Conservation (phyloP, 768 basidiomycete genomes). For the Pleurotus giganteus region DNA sequence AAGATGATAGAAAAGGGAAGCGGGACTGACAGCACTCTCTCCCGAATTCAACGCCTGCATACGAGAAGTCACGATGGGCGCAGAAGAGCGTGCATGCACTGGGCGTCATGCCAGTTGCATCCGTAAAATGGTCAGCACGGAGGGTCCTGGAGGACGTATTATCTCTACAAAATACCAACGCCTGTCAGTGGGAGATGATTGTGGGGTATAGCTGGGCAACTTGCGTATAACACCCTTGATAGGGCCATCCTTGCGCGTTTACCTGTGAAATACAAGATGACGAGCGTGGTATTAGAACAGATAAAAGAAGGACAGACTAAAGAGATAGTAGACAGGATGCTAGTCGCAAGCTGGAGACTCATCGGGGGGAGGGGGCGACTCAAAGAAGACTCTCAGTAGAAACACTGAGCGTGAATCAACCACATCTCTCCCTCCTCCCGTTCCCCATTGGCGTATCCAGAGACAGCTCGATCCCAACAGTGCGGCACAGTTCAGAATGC, state of each 20-base stretch:
- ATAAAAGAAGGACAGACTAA: too few species aligned
- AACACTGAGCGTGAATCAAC: too few species aligned
- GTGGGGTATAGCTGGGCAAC: background rate
- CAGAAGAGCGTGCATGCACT: slow-evolving; percentile 8
- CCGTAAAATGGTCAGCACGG: background rate
- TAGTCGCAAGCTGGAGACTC: too few species aligned
- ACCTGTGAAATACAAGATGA: background rate
- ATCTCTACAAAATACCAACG: background rate
- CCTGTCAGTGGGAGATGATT: background rate
- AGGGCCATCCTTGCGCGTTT: slow-evolving; percentile 6
- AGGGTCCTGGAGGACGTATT: background rate
- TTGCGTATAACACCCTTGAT: slow-evolving; percentile 6
- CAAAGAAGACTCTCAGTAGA: too few species aligned
- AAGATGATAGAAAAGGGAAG: background rate
- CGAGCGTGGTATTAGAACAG: too few species aligned
- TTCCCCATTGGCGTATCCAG: too few species aligned
- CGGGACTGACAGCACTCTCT: slow-evolving; percentile 16
- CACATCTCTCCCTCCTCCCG: too few species aligned
- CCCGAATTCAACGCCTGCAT: slow-evolving; percentile 15
- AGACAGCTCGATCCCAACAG: too few species aligned
- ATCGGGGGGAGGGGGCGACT: too few species aligned
- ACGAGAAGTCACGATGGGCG: slow-evolving; percentile 9
- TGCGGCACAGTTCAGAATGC: too few species aligned
- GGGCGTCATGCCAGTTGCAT: background rate
- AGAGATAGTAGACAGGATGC: too few species aligned